Percentiles rank a stretch among this genome's conserved stretches.
These are phyloP conservation scores for Platanthera zijinensis DNA, from an alignment of 106 monocot genomes.

Conservation along the genomic window DNA sequence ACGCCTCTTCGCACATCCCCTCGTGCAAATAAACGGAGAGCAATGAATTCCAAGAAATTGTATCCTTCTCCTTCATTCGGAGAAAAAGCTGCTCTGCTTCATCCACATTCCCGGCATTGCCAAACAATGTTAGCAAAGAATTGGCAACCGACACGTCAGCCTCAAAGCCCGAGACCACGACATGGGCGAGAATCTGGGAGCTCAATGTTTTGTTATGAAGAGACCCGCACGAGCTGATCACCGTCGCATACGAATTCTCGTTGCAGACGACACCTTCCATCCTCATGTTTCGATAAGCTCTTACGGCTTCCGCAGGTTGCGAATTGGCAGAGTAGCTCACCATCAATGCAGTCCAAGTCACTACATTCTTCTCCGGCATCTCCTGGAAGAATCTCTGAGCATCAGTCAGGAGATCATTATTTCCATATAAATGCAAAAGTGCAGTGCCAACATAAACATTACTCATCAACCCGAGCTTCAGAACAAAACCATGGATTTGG, in stretches of 20 bases:
- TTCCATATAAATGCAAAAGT: conserved; percentile 70
- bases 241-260: conserved; percentile 58
- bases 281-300: conserved; percentile 55
- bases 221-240: conserved; percentile 49
- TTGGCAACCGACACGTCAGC: conserved; percentile 62
- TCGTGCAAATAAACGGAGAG: conserved; percentile 53
- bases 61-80: conserved; percentile 41
- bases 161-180: conserved; percentile 51
- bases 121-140: conserved; percentile 60
- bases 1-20: conserved; percentile 36
- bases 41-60: conserved; percentile 87
- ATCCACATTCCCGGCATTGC: conserved; percentile 30
- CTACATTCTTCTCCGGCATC: conserved; percentile 73
- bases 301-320: conserved; percentile 33
- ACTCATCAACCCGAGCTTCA: conserved; percentile 38
- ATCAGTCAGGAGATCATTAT: conserved; percentile 24
- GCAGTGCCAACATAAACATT: conserved; percentile 76
- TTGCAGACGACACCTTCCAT: conserved; percentile 56
- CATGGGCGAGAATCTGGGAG: conserved; percentile 56
- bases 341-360: conserved; percentile 91
- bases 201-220: conserved; percentile 39
- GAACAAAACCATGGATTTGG: conserved; percentile 45
- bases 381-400: conserved; percentile 45
- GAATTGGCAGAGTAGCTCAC: conserved; percentile 43
- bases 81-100: conserved; percentile 50